Evolutionary conservation across 805 yeast genomes (phyloP).

Genomic region (Diddensiella transvaalensis): DNA sequence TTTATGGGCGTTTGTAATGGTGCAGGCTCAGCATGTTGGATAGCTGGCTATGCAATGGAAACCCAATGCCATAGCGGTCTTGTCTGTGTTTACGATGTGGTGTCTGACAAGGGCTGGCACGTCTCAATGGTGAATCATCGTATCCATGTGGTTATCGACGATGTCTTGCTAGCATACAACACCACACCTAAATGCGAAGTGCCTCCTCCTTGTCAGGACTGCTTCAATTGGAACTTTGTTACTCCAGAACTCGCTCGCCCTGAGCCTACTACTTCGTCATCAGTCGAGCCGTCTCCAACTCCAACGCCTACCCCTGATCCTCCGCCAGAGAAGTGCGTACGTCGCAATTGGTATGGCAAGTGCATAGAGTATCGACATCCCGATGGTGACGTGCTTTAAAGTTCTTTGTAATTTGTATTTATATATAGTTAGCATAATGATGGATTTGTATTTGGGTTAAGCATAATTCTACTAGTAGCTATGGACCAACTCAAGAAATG

Average conservation of each 20-base stretch:
- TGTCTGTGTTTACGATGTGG: conserved; percentile 85
- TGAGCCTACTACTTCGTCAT: conserved; percentile 14
- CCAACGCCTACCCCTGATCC: conserved; percentile 8
- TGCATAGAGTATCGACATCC: conserved; percentile 40
- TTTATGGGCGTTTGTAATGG: conserved; percentile 97
- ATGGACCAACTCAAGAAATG: no score
- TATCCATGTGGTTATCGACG: conserved; percentile 85
- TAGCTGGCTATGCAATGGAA: conserved; percentile 97
- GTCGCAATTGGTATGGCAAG: conserved; percentile 67
- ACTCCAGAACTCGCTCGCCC: conserved; percentile 10
- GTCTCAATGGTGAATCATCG: conserved; percentile 85
- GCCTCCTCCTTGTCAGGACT: conserved; percentile 84
- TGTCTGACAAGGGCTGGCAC: conserved; percentile 85
- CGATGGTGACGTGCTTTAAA: conserved; percentile 6
- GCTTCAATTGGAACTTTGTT: conserved; percentile 82
- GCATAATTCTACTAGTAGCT: no score
- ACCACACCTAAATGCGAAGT: conserved; percentile 68
- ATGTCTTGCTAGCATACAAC: conserved; percentile 67
- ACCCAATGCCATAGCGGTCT: conserved; percentile 90
- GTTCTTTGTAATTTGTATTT: not conserved
- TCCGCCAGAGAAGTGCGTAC: conserved; percentile 41
- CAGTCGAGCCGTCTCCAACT: conserved; percentile 24
- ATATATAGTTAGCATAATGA: no score
- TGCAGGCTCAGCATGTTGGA: conserved; percentile 79
- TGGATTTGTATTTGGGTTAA: no score